Base-by-base conservation (phyloP, 2,329 filamentous ascomycete genomes). In the Phaeosphaeriaceae sp. region DNA sequence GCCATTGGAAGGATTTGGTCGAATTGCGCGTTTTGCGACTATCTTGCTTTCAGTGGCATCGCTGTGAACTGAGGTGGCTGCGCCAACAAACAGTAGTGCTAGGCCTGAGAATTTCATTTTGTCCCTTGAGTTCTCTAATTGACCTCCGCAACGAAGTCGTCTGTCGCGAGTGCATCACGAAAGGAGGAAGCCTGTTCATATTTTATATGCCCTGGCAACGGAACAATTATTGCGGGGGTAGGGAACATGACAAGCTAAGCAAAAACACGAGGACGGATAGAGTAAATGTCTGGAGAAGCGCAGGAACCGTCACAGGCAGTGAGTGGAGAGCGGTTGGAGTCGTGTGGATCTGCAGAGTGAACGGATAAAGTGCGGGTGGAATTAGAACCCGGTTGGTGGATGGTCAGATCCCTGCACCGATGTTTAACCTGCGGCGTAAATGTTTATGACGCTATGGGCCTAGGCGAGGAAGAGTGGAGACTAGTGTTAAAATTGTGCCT, bases 321-420 rank as follows among this genome's bases (percentile, higher is more conserved):
- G 52, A 60, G 61, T 68, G 60, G 53, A 49, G 47, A 42, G 18
- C 37, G 44, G 52, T 54, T 34, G 50, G 48, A 35, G 32, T 23
- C 50, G 65, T 54, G 61, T 62, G 61, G 61, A 58, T 63, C 46
- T 43, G 52, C 44, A 51, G 54, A 64, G 55, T 62, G 60, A 47
- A 54, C 66, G 67, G 67, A 55, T 70, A 72, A 70, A 70, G 68
- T 59, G 57, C 45, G 47, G 50, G 50, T 50, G 15, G 46, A n/a
- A 46, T 30, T 41, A 54, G 18, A 54, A 59, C 56, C 58, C 64
- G 64, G 66, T 63, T 66, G 61, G 59, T 65, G 63, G 60, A 56
- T 23, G 33, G 37, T 9, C 2, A 38, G 42, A 36, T 17, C 17
- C 26, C 13, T 28, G 17, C 37, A 23, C 13, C 36, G 18, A 42